Base-by-base conservation (phyloP, 345 rosid species). In the Eucalyptus regnans region DNA sequence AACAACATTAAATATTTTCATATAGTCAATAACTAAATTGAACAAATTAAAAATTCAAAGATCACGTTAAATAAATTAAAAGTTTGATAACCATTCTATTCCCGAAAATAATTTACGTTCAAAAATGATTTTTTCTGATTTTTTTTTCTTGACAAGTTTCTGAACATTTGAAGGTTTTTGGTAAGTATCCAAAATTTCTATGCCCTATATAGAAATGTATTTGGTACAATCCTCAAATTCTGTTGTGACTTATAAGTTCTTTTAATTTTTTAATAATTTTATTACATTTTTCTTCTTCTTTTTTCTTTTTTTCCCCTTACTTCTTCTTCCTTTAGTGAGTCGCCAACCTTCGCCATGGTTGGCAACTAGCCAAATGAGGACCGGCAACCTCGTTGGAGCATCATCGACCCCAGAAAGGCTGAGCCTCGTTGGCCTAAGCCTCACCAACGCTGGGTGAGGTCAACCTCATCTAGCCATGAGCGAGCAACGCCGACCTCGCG, bases 91-190 rank as follows among this genome's bases (percentile, higher is more conserved):
- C 3, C 0, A 15, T 50, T 50, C 1, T 50, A 0, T 50, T 50
- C 0, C 0, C 1, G 2, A 1, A 3, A 16, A 6, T 0, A 51
- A 16, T 51, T 51, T 51, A 0, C 1, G 0, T 0, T 51, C 0
- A 51, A 0, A 51, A 51, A 17, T 51, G 54, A 0, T 51, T 51
- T 51, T 51, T 51, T 51, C 22, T 16, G 0, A 51, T 51, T 50
- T 8, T 17, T 0, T 51, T 17, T 17, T 51, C 4, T 51, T 0
- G 2, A 16, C 0, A 1, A 51, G 8, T 16, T 51, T 51, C 0
- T 41, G 20, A 51, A 1, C 0, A 16, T 51, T 51, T 51, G 54
- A 51, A 51, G 0, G 54, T 6, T 6, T 49, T 0, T 0, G 0
- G 3, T 15, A 51, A 51, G 8, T 51, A 3, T 51, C 54, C 20